These are phyloP conservation scores for Lyophyllum atratum DNA, from an alignment of 768 basidiomycete genomes.

Conservation along the genomic window DNA sequence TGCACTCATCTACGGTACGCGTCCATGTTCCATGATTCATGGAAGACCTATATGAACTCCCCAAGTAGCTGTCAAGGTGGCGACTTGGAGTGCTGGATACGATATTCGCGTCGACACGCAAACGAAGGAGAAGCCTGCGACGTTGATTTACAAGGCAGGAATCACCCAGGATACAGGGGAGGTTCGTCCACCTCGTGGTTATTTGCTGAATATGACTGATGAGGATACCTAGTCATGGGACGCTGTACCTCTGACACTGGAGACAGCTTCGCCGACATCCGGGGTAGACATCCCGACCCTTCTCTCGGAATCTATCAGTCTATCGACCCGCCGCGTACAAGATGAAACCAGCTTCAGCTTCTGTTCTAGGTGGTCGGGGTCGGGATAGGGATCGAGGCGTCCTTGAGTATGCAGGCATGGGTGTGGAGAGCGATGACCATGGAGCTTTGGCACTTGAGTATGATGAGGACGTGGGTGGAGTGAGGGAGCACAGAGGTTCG, in stretches of 20 bases:
- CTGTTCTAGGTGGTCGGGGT: too few relatives aligned
- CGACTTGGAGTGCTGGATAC: slow-evolving; percentile 38
- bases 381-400: not conserved
- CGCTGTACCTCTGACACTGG: slow-evolving; percentile 39
- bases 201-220: not conserved
- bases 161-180: not conserved
- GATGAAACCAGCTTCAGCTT: too few relatives aligned
- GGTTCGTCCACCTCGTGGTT: not conserved
- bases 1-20: slow-evolving; percentile 30
- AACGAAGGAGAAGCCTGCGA: not conserved
- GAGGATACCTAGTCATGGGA: slow-evolving; percentile 24
- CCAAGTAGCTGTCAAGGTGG: slow-evolving; percentile 29
- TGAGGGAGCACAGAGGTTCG: not conserved
- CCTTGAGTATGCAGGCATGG: not conserved
- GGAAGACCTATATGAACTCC: not conserved
- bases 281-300: slow-evolving; percentile 34
- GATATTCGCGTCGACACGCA: slow-evolving; percentile 42
- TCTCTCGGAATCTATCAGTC: slow-evolving; percentile 30
- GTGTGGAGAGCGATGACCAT: too few relatives aligned
- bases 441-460: too few relatives aligned
- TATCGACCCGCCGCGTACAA: not conserved
- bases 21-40: not conserved
- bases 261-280: slow-evolving; percentile 41
- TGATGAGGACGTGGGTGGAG: not conserved
- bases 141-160: not conserved